Conservation (phyloP, 73 alveolate genomes). For the Paramecium pentaurelia region DNA sequence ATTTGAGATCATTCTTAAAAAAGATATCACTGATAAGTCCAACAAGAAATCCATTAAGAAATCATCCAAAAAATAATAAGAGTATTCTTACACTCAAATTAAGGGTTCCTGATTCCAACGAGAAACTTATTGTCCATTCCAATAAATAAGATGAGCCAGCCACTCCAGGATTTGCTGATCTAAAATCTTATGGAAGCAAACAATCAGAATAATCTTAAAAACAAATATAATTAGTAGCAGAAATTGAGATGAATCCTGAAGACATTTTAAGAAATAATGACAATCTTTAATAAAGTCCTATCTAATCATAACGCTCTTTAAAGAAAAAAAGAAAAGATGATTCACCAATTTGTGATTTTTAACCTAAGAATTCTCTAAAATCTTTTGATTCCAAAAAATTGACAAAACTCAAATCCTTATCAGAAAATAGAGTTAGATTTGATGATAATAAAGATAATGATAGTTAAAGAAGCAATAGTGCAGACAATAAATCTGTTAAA, state of each 20-base stretch:
- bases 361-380: slow-evolving; percentile 19
- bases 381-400: slow-evolving; percentile 44
- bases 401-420: not conserved
- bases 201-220: not conserved
- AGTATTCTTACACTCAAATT: not conserved
- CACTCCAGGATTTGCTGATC: slow-evolving; percentile 16
- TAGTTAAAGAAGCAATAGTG: not conserved
- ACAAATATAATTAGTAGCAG: not conserved
- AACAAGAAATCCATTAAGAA: not conserved
- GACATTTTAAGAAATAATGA: not conserved
- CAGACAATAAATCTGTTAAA: not conserved
- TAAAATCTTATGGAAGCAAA: not conserved
- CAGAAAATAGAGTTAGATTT: not conserved
- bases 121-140: not conserved
- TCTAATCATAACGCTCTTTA: not conserved
- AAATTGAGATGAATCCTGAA: not conserved
- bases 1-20: not conserved
- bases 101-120: not conserved
- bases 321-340: slow-evolving; percentile 29
- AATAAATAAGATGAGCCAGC: not conserved
- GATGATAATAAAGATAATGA: not conserved
- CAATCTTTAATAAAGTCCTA: not conserved
- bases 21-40: not conserved
- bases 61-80: not conserved
- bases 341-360: slow-evolving; percentile 27